Evolutionary conservation across 352 stramenopile genomes (phyloP).

Genomic region (Phytophthora fragariaefolia): DNA sequence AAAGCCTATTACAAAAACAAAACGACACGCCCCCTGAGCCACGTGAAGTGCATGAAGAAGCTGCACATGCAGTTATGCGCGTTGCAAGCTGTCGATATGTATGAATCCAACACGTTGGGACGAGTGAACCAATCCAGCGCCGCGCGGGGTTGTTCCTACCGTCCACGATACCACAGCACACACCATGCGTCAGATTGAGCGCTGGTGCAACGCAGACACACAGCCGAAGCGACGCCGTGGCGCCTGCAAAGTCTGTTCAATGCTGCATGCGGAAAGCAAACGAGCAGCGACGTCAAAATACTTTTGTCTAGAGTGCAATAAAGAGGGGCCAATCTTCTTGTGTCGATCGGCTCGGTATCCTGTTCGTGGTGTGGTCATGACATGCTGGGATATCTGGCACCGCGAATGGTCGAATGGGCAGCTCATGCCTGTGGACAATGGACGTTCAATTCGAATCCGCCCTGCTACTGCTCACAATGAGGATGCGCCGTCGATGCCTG

Average conservation of each 20-base stretch:
- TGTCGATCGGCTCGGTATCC: neutral
- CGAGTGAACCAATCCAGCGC: neutral
- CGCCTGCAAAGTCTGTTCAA: too few species aligned
- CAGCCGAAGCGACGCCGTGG: too few species aligned
- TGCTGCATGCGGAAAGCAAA: neutral
- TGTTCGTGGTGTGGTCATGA: conserved; percentile 3
- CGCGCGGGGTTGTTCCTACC: neutral
- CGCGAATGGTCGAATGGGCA: conserved; percentile 1
- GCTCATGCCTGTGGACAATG: conserved; percentile 2
- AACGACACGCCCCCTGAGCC: neutral
- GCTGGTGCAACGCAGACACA: too few species aligned
- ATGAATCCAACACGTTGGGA: neutral
- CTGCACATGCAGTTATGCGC: neutral
- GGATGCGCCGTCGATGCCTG: neutral
- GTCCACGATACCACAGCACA: too few species aligned
- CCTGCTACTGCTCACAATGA: neutral
- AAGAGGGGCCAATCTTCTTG: neutral
- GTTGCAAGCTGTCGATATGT: neutral
- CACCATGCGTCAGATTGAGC: too few species aligned
- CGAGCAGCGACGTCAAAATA: conserved; percentile 1
- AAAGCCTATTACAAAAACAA: conserved; percentile 12
- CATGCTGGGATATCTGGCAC: conserved; percentile 14
- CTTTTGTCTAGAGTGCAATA: conserved; percentile 1
- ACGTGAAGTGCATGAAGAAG: conserved; percentile 5
- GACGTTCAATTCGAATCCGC: neutral